Base-by-base conservation (phyloP, 441 rosid genomes). In the Rhodomyrtus psidioides region DNA sequence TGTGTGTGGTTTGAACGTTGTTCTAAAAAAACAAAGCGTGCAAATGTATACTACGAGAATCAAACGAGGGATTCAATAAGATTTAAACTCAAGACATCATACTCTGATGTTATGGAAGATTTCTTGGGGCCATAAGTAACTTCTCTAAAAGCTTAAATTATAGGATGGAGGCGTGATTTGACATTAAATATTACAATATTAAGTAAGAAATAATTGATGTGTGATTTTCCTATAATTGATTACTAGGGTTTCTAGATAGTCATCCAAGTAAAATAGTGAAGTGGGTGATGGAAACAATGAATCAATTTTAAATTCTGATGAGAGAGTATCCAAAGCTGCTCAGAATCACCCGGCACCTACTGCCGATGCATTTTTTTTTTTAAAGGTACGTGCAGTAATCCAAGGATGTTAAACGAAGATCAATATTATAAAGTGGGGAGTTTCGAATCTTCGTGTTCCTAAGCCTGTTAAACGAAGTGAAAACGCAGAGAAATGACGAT, bases 101-200 rank as follows among this genome's bases (percentile, higher is more conserved):
- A 0, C 6, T 70, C 0, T 13, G 13, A 3, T 0, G 10, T 0
- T 21, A 39, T 21, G 14, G 23, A 39, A 6, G 24, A 39, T 0
- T n/a, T 0, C 1, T 1, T 39, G 4, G 1, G 0, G 39, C 3
- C 14, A 9, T 4, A 19, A 0, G 12, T 3, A 21, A 39, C 0
- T 10, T 1, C 0, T 6, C 4, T 21, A 70, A 65, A 62, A 30
- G 1, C 24, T 65, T 65, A 65, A 65, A 17, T 65, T 19, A 34
- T 34, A 17, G 17, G 7, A 17, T 19, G 7, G 21, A 34, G 0
- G 1, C 8, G 8, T 70, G 79, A 34, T 21, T 34, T 34, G 9
- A 70, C 6, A 19, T 34, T 70, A 39, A 17, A 19, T 19, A 70
- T 70, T 19, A 15, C 34, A 30, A 70, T n/a, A 10, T 65, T 65